Evolutionary conservation across 148 eudicot species (phyloP).

Genomic region (Nyssa sinensis): DNA sequence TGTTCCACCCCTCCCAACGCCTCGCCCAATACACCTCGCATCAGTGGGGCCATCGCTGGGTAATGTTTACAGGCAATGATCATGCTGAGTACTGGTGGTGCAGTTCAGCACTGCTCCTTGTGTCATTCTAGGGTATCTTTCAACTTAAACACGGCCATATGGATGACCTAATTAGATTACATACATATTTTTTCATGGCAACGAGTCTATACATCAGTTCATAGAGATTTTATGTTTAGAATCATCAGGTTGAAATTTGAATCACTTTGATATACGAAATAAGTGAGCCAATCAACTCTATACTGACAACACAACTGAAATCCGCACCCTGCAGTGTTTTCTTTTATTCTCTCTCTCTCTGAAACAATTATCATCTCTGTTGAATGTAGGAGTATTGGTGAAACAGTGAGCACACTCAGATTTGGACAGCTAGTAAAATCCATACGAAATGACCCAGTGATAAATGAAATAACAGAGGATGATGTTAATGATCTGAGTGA

Average conservation of each 20-base stretch:
- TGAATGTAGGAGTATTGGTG: slow-evolving; percentile 54
- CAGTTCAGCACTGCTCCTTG: no score
- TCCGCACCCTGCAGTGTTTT: not conserved
- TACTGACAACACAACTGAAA: not conserved
- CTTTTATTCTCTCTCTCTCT: not conserved
- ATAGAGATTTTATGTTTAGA: no score
- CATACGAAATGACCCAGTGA: slow-evolving; percentile 72
- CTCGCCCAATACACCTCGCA: no score
- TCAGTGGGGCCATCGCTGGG: no score
- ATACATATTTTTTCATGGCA: no score
- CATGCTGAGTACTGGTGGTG: not conserved
- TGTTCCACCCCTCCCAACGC: no score
- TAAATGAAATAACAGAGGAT: slow-evolving; percentile 93
- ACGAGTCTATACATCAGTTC: no score
- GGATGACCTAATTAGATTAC: not conserved
- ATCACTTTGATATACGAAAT: not conserved
- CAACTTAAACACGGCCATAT: not conserved
- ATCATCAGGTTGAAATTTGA: not conserved
- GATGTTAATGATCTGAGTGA: slow-evolving; percentile 92
- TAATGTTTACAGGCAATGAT: no score
- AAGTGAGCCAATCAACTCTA: not conserved
- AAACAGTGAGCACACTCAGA: slow-evolving; percentile 87
- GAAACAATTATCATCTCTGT: slow-evolving; percentile 9
- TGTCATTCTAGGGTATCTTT: no score
- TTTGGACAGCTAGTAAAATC: slow-evolving; percentile 70